Conservation (phyloP, 1,284 basidiomycete species). For the Trichosporon sp. region DNA sequence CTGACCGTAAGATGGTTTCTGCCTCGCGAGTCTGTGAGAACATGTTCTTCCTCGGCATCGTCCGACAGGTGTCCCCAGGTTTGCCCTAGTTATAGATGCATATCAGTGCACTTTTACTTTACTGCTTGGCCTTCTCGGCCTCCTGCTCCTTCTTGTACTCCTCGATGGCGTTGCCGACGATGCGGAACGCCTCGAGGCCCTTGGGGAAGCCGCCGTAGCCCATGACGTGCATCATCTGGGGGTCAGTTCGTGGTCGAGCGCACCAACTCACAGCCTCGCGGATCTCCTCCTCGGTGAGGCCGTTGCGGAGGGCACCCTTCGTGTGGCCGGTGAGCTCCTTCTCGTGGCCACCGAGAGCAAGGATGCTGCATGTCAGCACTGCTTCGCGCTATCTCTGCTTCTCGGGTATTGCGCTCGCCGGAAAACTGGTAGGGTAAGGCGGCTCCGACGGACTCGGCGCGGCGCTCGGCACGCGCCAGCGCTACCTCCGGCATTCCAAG, state of each 20-base stretch:
- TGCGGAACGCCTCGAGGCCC: slow-evolving; percentile 21
- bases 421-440: no score
- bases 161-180: slow-evolving; percentile 12
- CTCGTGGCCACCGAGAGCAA: slow-evolving; percentile 20
- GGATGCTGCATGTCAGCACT: slow-evolving; percentile 20
- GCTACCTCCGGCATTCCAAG: no score
- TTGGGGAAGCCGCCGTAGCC: slow-evolving; percentile 25
- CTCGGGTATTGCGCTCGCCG: not conserved
- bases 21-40: no score
- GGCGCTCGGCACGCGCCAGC: not conserved
- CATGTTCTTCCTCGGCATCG: no score
- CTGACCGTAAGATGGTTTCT: no score
- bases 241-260: not conserved
- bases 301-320: slow-evolving; percentile 21
- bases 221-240: slow-evolving; percentile 16
- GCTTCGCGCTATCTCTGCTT: no score
- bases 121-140: slow-evolving; percentile 6
- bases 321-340: slow-evolving; percentile 21
- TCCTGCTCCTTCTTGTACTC: slow-evolving; percentile 10
- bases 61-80: no score
- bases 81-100: not conserved
- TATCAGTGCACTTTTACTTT: not conserved
- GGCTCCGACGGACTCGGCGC: no score
- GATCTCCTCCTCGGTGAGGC: slow-evolving; percentile 22
- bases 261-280: slow-evolving; percentile 13